Evolutionary conservation across 2,329 filamentous ascomycete species (phyloP), one percentile per base, ranked within the genome.

Genomic region (Arthrobotrys entomopaga): DNA sequence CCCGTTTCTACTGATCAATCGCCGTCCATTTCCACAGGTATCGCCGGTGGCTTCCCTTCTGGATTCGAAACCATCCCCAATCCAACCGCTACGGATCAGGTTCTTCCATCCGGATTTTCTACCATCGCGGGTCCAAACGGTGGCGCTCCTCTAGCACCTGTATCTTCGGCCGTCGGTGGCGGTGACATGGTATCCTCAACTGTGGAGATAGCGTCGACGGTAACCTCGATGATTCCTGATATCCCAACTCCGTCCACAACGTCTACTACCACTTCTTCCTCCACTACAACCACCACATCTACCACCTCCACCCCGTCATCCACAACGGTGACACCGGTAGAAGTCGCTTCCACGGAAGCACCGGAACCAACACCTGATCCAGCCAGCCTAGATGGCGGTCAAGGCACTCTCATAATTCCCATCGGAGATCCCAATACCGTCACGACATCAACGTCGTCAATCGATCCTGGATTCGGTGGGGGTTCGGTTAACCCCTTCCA

Each of bases 381-480:
- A 16, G 46, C 52, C 13, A 3, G 26, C 8, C 54, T 26, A 26
- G 26, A 19, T 1, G 60, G 52, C 26, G 48, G 48, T 20, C 22
- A 26, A 20, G 69, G 61, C 6, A 66, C 54, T n/a, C 24, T 65
- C 4, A 49, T 73, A 24, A 42, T 73, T n/a, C 69, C 69, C 3
- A 56, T 73, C 10, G 69, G 50, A 15, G 54, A 52, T 13, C 34
- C 69, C 10, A 59, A 69, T 19, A 20, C 59, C 8, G 26, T 40
- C 1, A 38, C 26, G 22, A 16, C 29, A 10, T 16, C 65, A 5
- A 26, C 43, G 15, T 52, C 57, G 15, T 22, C 24, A 2, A n/a
- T 42, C 11, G 61, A 73, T 22, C 63, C 70, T 48, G 65, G 50
- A 26, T 74, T 74, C 38, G 69, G 69, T 16, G 63, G 63, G 19